A percentile compares a stretch with the other conserved stretches of the same genome.
phyloP scores from a whole-genome alignment of 352 stramenopile genomes.

The Globisporangium takayamanum region DNA sequence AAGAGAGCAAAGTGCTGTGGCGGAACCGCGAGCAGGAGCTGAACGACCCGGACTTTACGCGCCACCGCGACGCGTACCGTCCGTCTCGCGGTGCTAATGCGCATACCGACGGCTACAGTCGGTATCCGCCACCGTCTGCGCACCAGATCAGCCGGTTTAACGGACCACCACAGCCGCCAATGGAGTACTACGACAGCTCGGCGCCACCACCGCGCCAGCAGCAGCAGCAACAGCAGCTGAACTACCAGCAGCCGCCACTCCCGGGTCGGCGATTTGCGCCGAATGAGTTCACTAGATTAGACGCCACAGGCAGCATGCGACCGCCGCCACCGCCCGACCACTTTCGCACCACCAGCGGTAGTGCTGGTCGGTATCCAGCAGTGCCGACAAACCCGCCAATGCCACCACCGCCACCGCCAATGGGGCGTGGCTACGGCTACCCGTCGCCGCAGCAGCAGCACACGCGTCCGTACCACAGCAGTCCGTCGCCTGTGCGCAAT shows the following conservation, averaged over 20 bases:
- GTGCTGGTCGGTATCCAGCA: conserved; percentile 17
- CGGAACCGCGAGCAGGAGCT: conserved; percentile 92
- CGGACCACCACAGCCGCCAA: conserved; percentile 5
- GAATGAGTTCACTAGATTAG: conserved; percentile 57
- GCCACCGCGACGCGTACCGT: conserved; percentile 66
- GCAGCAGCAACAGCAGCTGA: conserved; percentile 5
- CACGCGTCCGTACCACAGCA: conserved; percentile 2
- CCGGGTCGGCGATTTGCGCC: conserved; percentile 22
- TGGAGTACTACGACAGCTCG: conserved; percentile 11
- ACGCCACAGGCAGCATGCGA: conserved; percentile 15
- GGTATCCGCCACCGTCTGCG: conserved; percentile 12
- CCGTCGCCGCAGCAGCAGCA: conserved; percentile 7
- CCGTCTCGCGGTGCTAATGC: conserved; percentile 16
- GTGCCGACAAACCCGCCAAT: conserved; percentile 21
- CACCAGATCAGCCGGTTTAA: conserved; percentile 8
- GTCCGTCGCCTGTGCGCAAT: conserved; percentile 11
- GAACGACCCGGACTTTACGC: conserved; percentile 91
- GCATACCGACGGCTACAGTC: conserved; percentile 20
- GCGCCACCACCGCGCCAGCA: neutral
- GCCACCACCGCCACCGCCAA: conserved; percentile 21
- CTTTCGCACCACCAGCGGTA: conserved; percentile 17
- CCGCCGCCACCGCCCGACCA: conserved; percentile 34
- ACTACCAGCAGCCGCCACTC: conserved; percentile 23
- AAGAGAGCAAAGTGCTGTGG: conserved; percentile 90
- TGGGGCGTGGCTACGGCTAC: conserved; percentile 9